A percentile compares a stretch with the other conserved stretches of the same genome.
Evolutionary conservation across 2,329 filamentous ascomycete species (phyloP).

Genomic region (Tolypocladium pustulatum): DNA sequence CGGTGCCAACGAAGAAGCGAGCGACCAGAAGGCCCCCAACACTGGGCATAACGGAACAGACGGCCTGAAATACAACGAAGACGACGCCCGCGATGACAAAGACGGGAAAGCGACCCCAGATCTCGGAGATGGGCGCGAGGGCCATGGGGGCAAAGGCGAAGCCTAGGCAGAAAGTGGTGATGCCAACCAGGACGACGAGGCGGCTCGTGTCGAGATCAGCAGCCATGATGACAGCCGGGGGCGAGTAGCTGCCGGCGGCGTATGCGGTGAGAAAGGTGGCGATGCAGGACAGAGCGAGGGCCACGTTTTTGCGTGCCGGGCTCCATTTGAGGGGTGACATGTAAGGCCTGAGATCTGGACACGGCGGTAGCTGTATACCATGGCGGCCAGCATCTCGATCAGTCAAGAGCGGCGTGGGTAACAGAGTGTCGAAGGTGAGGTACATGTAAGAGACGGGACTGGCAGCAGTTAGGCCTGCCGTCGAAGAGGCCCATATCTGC

Average conservation of each 20-base stretch:
- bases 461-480: conserved; percentile 2
- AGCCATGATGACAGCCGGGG: conserved; percentile 55
- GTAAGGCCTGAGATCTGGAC: conserved; percentile 57
- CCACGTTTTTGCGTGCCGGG: conserved; percentile 53
- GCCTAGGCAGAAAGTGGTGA: conserved; percentile 72
- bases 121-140: conserved; percentile 77
- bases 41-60: conserved; percentile 59
- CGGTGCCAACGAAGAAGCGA: conserved; percentile 68
- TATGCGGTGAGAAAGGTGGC: conserved; percentile 74
- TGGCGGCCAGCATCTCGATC: conserved; percentile 4
- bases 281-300: conserved; percentile 63
- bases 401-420: conserved; percentile 20
- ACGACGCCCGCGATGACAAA: conserved; percentile 65
- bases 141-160: conserved; percentile 82
- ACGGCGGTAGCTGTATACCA: conserved; percentile 35
- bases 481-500: neutral
- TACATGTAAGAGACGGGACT: conserved; percentile 27
- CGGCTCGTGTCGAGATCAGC: conserved; percentile 53
- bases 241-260: conserved; percentile 69
- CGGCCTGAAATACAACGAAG: conserved; percentile 60
- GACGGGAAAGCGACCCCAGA: conserved; percentile 76
- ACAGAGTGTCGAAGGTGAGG: conserved; percentile 26
- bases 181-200: conserved; percentile 60
- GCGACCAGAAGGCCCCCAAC: conserved; percentile 65
- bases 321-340: conserved; percentile 67